Base-by-base conservation (phyloP, 1,139 yeast genomes). In the Nakaseomyces uthaithaninus region DNA sequence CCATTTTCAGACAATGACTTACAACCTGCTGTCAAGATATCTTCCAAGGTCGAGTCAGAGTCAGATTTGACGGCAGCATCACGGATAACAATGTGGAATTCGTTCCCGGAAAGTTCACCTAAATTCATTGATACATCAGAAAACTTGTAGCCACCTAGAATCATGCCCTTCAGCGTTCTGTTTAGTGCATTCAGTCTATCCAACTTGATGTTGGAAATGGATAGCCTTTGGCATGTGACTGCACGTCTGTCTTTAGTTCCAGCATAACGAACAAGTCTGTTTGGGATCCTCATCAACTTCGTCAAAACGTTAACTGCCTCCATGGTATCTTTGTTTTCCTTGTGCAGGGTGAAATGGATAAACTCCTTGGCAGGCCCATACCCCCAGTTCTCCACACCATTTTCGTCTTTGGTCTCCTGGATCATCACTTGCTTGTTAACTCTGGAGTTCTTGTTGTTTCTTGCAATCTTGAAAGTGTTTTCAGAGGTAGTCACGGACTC, bases 221-320 rank as follows among this genome's bases (percentile, higher is more conserved):
- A 78, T 44, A 84, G 74, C 46, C 77, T 74, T 63, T 91, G 99
- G 42, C 87, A 86, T 1, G 99, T 93, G 18, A 85, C 91, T 41
- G 94, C 99, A 57, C 99, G 76, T 54, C 97, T 76, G 61, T 91
- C 99, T 56, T 91, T 91, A 3, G 98, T 93, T 16, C 99, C 99
- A 0, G 97, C 94, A 61, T 80, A 87, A 41, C 83, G 71, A 28
- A 91, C 71, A 27, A 68, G 60, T 51, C 80, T 82, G 6, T 81
- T 69, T 14, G 89, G 91, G 14, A 83, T 65, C 46, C 89, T 73
- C 51, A 91, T 67, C 48, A 84, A 73, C 55, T 81, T 82, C 30
- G 91, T 68, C 36, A 91, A 67, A 26, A 82, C 65, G 22, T 78
- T 73, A 1, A 94, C 93, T 7, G 85, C 89, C 62, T 91, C 97